Evolutionary conservation across 139 green algal genomes (phyloP), one percentile per base, ranked within the genome.

Genomic region (Chlorella ohadii): DNA sequence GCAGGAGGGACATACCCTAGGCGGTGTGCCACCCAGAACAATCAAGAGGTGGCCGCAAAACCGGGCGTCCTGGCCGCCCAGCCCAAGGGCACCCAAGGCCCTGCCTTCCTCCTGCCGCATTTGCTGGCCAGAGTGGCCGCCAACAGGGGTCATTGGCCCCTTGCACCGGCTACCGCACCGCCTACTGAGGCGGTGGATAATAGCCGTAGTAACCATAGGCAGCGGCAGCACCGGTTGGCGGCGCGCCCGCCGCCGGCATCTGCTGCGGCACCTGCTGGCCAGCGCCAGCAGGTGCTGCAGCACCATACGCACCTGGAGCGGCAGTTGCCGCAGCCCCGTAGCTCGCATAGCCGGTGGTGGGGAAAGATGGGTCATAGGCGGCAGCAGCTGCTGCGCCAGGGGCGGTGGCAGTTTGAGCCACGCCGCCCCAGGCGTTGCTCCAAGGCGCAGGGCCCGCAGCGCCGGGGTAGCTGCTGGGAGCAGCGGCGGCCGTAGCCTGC

Each of bases 281-380:
- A 17, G 44, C 44, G 28, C 44, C 44, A 12, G 28, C 72, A 22
- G 72, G 27, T 38, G 72, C 15, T 15, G 44, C 41, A 27, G 72
- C 27, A 44, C 39, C 72, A 31, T 75, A 75, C 36, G 68, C 68
- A 75, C 36, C 68, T 47, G 63, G 28, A 68, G 63, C 63, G 63
- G 63, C 27, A 28, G 28, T 28, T 68, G 63, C 28, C 0, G 28
- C 63, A 68, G 63, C 63, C 63, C 28, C 63, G 63, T 68, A 33
- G 63, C 28, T 33, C 12, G 63, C 63, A 68, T 68, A 68, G 28
- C 15, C 63, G 28, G 28, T 36, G 28, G 28, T 68, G 63, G 63
- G 25, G 63, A 31, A 31, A 28, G 28, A 68, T 36, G 15, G 63
- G 28, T 68, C 63, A 7, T 75, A 75, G 22, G 36, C 68, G 34